Percentiles rank a stretch among this genome's conserved stretches.
These are phyloP conservation scores for Narthecium ossifragum DNA, from an alignment of 106 monocot genomes.

Conservation along the genomic window DNA sequence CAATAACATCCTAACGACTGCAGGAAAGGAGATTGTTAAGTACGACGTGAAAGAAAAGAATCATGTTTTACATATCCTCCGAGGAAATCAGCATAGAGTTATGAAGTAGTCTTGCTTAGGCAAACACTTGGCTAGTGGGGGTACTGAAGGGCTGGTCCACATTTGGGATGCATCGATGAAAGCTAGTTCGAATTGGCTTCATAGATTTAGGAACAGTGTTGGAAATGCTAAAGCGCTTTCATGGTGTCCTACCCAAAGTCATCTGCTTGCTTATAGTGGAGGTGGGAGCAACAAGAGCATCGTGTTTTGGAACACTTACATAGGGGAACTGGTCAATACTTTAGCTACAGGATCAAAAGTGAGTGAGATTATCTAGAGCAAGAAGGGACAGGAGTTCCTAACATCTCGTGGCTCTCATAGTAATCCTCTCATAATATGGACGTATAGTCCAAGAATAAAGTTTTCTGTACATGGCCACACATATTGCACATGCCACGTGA, in stretches of 20 bases:
- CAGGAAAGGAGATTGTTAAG: conserved; percentile 6
- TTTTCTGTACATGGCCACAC: too few species aligned
- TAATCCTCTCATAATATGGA: conserved; percentile 6
- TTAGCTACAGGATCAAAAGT: conserved; percentile 17
- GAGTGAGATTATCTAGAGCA: conserved; percentile 20
- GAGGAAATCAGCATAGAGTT: conserved; percentile 8
- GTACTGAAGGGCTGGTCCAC: conserved; percentile 15
- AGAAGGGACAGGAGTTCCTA: conserved; percentile 16
- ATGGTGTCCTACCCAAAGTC: conserved; percentile 22
- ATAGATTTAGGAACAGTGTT: conserved; percentile 13
- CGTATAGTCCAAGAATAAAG: too few species aligned
- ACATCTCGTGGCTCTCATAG: conserved; percentile 18
- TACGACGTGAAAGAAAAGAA: conserved; percentile 5
- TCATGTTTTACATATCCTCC: background rate
- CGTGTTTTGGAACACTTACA: conserved; percentile 23
- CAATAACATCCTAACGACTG: conserved; percentile 11
- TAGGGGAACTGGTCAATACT: conserved; percentile 4
- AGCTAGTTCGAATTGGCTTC: conserved; percentile 14
- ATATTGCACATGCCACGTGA: too few species aligned
- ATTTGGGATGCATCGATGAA: conserved; percentile 21
- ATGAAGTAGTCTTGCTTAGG: conserved; percentile 20
- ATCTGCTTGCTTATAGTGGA: conserved; percentile 25
- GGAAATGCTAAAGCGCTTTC: conserved; percentile 20
- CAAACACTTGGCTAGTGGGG: conserved; percentile 14
- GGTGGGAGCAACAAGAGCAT: conserved; percentile 13